Evolutionary conservation across 176 grass and related monocot genomes (phyloP).

Genomic region (Avena atlantica): DNA sequence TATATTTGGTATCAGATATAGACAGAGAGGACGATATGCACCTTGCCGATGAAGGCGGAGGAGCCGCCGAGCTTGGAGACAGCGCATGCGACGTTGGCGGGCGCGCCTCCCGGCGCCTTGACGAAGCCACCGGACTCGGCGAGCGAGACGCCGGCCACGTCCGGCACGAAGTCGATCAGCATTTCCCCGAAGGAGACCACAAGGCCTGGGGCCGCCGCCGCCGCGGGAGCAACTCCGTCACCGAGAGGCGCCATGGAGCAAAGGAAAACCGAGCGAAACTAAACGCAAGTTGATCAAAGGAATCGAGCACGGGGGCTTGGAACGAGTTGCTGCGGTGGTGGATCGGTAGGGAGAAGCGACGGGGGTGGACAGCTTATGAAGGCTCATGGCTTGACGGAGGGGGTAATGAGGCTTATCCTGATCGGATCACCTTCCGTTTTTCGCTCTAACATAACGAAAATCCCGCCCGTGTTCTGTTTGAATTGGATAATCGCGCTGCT

Average conservation of each 20-base stretch:
- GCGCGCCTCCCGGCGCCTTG: slow-evolving; percentile 84
- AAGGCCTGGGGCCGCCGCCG: slow-evolving; percentile 29
- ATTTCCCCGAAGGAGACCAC: slow-evolving; percentile 92
- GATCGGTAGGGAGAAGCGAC: background rate
- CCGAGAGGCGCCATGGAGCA: slow-evolving; percentile 51
- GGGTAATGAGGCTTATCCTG: too few species aligned
- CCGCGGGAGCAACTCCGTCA: slow-evolving; percentile 10
- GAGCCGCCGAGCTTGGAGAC: slow-evolving; percentile 77
- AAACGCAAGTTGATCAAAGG: background rate
- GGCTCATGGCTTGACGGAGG: background rate
- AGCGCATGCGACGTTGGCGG: slow-evolving; percentile 87
- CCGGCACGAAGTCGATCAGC: slow-evolving; percentile 88
- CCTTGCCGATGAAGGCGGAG: slow-evolving; percentile 87
- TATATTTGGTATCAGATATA: background rate
- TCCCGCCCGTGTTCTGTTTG: too few species aligned
- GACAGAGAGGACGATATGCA: slow-evolving; percentile 9
- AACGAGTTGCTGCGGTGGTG: background rate
- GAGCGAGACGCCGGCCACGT: slow-evolving; percentile 78
- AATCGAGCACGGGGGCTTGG: background rate
- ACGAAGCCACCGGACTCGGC: slow-evolving; percentile 87
- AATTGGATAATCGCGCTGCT: too few species aligned
- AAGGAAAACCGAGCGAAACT: background rate
- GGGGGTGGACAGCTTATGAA: background rate
- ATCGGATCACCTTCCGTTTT: too few species aligned
- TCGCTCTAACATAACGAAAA: too few species aligned